Base-by-base conservation (phyloP, 148 eudicot species). In the Fagopyrum tataricum region DNA sequence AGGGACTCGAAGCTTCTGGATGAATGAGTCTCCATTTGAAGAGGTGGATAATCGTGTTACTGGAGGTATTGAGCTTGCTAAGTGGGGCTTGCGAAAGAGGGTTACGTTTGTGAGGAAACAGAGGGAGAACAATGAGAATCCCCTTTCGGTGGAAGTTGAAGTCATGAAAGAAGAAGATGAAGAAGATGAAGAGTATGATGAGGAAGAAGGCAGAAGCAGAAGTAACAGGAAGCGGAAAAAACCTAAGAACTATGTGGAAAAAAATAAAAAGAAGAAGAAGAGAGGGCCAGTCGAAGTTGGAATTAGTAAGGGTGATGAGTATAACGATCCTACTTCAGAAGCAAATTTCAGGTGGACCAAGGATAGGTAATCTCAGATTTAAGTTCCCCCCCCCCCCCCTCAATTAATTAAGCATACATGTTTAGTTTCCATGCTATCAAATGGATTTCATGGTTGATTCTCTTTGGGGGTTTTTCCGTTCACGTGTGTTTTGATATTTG, bases 271-370 rank as follows among this genome's bases (percentile, higher is more conserved):
- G 77, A 73, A 61, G 69, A 77, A 20, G 8, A 80, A n/a, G 77
- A 75, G 77, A 75, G 75, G 74, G 62, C 58, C 74, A 75, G 67
- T 44, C 55, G 75, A 67, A 58, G 41, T 67, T 47, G 67, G 82
- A 83, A 70, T 24, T 23, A 80, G 24, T 40, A 74, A 49, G 41
- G 73, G 14, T 78, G 79, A 68, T 17, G 87, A 81, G 53, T 84
- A 71, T 31, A 79, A 76, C 56, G 77, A 77, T 74, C 80, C 91
- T 61, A 37, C 44, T 15, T 13, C 44, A 39, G 69, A 64, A 14
- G 13, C 69, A 0, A 83, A 86, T 56, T 84, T 83, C 67, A 81
- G 97, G 46, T 91, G 98, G 98, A 88, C 93, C 42, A 68, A 81
- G 61, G 86, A 90, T 42, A 90, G 96, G 98, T 93, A 79, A 67